Evolutionary conservation across 495 filamentous ascomycete genomes (phyloP).

Genomic region (Penicillium pancosmium): DNA sequence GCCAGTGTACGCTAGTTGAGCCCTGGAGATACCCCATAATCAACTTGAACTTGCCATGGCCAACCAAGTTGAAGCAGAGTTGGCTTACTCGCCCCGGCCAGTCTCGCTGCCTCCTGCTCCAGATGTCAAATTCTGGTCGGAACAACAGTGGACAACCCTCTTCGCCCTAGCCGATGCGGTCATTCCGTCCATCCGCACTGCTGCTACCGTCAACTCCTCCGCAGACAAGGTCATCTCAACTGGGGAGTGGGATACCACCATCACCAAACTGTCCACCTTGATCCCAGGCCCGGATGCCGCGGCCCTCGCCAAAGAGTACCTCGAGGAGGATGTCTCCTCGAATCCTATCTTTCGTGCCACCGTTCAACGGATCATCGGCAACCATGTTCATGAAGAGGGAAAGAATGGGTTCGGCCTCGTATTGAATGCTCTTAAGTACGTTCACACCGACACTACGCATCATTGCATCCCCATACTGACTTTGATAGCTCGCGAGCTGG

Average conservation of each 20-base stretch:
- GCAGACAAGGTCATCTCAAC: constrained; percentile 39
- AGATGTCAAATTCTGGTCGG: constrained; percentile 43
- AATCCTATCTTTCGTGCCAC: constrained; percentile 48
- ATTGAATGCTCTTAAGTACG: constrained; percentile 58
- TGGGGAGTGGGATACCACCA: constrained; percentile 37
- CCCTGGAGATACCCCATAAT: not conserved
- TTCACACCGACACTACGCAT: constrained; percentile 1
- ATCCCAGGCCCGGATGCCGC: constrained; percentile 36
- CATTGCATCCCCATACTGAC: constrained; percentile 6
- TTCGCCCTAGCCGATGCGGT: constrained; percentile 58
- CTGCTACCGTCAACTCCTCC: constrained; percentile 25
- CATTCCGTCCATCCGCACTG: constrained; percentile 52
- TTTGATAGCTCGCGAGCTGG: constrained; percentile 64
- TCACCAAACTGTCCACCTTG: constrained; percentile 28
- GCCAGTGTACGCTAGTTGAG: no score
- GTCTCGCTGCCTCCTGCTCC: constrained; percentile 46
- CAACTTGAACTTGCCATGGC: constrained; percentile 24
- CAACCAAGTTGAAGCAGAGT: constrained; percentile 14
- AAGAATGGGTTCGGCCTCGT: constrained; percentile 53
- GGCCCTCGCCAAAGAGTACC: constrained; percentile 41
- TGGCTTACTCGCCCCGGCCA: constrained; percentile 41
- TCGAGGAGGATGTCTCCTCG: constrained; percentile 53
- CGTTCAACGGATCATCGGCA: constrained; percentile 46
- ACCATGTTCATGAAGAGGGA: constrained; percentile 49
- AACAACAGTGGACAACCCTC: constrained; percentile 58